Percentiles rank a stretch among this genome's conserved stretches.
Evolutionary conservation across 495 filamentous ascomycete species (phyloP).

Genomic region (Hypoxylon lenormandii): DNA sequence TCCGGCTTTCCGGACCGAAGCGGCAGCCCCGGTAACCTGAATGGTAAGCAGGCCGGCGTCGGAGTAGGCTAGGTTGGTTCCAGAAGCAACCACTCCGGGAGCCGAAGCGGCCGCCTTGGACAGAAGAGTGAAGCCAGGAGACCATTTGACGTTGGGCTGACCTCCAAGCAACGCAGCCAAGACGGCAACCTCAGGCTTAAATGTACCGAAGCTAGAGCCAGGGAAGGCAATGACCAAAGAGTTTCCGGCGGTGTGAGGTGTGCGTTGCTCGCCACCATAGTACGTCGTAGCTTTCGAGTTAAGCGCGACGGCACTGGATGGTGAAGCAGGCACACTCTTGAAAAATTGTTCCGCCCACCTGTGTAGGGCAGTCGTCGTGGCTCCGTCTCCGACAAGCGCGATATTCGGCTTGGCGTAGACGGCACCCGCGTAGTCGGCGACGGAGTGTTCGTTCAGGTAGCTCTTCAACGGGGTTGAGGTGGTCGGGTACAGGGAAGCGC

Average conservation of each 20-base stretch:
- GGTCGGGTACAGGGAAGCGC: slow-evolving; percentile 76
- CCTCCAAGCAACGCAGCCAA: slow-evolving; percentile 91
- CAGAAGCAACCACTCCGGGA: slow-evolving; percentile 73
- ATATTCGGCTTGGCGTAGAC: slow-evolving; percentile 91
- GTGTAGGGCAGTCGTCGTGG: slow-evolving; percentile 75
- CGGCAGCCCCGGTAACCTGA: slow-evolving; percentile 77
- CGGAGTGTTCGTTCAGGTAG: slow-evolving; percentile 77
- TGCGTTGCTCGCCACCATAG: slow-evolving; percentile 92
- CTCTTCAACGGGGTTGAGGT: slow-evolving; percentile 75
- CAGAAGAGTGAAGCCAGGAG: slow-evolving; percentile 88
- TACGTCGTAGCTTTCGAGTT: slow-evolving; percentile 75
- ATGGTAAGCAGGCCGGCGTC: slow-evolving; percentile 91
- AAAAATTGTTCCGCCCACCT: slow-evolving; percentile 98
- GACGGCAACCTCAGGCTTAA: slow-evolving; percentile 90
- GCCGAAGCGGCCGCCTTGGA: slow-evolving; percentile 76
- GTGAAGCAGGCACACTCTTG: slow-evolving; percentile 62
- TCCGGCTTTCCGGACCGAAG: slow-evolving; percentile 69
- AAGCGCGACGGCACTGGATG: slow-evolving; percentile 54
- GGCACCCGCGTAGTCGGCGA: slow-evolving; percentile 76
- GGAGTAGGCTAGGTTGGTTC: slow-evolving; percentile 86
- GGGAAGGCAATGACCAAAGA: slow-evolving; percentile 90
- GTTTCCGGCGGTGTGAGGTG: slow-evolving; percentile 76
- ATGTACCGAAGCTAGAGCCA: slow-evolving; percentile 79
- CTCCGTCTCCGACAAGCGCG: slow-evolving; percentile 88
- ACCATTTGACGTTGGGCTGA: slow-evolving; percentile 93